Evolutionary conservation across 2,329 filamentous ascomycete genomes (phyloP).

Genomic region (Penicillium sp.): DNA sequence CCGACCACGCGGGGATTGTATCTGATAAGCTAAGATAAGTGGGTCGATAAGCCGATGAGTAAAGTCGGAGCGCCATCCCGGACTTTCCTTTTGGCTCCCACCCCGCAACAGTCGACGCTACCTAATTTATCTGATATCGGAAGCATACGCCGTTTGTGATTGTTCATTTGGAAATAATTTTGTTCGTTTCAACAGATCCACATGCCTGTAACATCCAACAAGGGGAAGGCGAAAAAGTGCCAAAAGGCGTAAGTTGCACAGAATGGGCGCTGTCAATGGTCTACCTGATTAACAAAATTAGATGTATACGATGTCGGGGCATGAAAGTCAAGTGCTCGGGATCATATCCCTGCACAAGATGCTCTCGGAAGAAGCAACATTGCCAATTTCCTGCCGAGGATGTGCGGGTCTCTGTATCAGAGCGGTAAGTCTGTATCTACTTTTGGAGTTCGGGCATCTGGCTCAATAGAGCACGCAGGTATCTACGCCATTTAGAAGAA

Average conservation of each 20-base stretch:
- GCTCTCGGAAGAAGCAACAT: constrained; percentile 27
- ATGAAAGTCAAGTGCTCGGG: constrained; percentile 38
- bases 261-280: neutral
- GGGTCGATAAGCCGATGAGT: constrained; percentile 16
- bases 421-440: constrained; percentile 19
- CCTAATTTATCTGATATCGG: constrained; percentile 20
- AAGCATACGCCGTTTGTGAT: constrained; percentile 14
- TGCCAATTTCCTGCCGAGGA: constrained; percentile 31
- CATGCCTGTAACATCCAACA: constrained; percentile 21
- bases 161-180: neutral
- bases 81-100: constrained; percentile 11
- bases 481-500: constrained; percentile 27
- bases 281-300: constrained; percentile 5
- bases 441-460: neutral
- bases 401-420: constrained; percentile 29
- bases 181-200: constrained; percentile 4
- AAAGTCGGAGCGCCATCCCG: constrained; percentile 25
- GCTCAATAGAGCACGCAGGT: constrained; percentile 16
- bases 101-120: constrained; percentile 10
- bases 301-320: constrained; percentile 33
- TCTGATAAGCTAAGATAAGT: neutral
- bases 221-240: constrained; percentile 26
- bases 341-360: constrained; percentile 31
- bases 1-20: neutral
- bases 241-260: constrained; percentile 25